Evolutionary conservation across 2,329 filamentous ascomycete genomes (phyloP).

Genomic region (Macroventuria anomochaeta): DNA sequence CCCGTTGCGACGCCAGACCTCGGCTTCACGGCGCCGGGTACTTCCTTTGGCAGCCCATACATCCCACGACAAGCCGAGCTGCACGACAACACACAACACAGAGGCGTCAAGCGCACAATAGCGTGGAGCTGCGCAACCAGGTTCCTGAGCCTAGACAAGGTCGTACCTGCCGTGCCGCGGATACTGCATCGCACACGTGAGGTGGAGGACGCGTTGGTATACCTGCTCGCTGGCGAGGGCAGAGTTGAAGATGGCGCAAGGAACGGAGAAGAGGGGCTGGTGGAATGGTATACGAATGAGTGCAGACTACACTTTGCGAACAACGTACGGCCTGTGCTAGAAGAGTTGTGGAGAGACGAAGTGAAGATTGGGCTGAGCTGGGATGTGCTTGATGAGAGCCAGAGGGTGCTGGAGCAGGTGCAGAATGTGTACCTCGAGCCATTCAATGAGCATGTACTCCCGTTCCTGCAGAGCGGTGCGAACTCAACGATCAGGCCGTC

Average conservation of each 20-base stretch:
- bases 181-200: slow-evolving; percentile 33
- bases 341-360: slow-evolving; percentile 40
- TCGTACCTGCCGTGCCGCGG: slow-evolving; percentile 28
- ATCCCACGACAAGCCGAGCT: slow-evolving; percentile 34
- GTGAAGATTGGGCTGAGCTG: slow-evolving; percentile 36
- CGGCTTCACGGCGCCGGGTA: slow-evolving; percentile 48
- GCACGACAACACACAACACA: slow-evolving; percentile 46
- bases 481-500: slow-evolving; percentile 31
- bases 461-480: slow-evolving; percentile 35
- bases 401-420: slow-evolving; percentile 44
- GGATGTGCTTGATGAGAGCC: slow-evolving; percentile 46
- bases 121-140: slow-evolving; percentile 58
- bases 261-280: slow-evolving; percentile 35
- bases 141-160: slow-evolving; percentile 47
- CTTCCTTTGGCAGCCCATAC: slow-evolving; percentile 50
- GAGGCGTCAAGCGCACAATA: slow-evolving; percentile 45
- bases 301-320: slow-evolving; percentile 52
- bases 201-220: slow-evolving; percentile 46
- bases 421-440: slow-evolving; percentile 49
- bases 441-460: slow-evolving; percentile 44
- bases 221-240: slow-evolving; percentile 45
- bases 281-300: slow-evolving; percentile 57
- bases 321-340: slow-evolving; percentile 36
- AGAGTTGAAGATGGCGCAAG: slow-evolving; percentile 32
- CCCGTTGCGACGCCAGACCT: slow-evolving; percentile 53